Evolutionary conservation across 257 asterid species (phyloP).

Genomic region (Solanum boliviense): DNA sequence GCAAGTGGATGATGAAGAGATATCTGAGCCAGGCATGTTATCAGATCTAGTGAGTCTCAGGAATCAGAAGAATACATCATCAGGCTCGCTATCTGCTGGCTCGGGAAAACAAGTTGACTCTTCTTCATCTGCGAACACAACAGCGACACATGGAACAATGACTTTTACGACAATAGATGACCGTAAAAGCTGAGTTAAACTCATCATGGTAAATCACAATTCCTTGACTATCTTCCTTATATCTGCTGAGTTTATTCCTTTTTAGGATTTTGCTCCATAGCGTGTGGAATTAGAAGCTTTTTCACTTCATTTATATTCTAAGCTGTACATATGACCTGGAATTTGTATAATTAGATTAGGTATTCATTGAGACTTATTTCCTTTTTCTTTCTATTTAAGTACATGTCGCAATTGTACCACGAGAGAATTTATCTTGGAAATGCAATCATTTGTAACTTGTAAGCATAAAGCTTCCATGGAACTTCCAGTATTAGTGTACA

Average conservation of each 20-base stretch:
- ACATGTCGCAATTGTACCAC: not conserved
- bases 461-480: not conserved
- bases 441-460: not conserved
- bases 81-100: slow-evolving; percentile 8
- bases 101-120: slow-evolving; percentile 25
- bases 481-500: not conserved
- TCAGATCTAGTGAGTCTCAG: slow-evolving; percentile 24
- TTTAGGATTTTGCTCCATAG: not conserved
- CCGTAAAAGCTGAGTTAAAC: slow-evolving; percentile 27
- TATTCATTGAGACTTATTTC: not conserved
- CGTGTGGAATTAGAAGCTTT: not conserved
- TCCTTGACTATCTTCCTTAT: not conserved
- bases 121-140: slow-evolving; percentile 20
- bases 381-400: not conserved
- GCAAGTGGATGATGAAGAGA: slow-evolving; percentile 16
- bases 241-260: not conserved
- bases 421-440: not conserved
- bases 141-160: slow-evolving; percentile 41
- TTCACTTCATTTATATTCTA: not conserved
- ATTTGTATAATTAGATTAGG: not conserved
- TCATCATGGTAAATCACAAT: not conserved
- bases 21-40: slow-evolving; percentile 45
- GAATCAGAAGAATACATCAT: slow-evolving; percentile 7
- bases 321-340: not conserved
- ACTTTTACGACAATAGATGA: slow-evolving; percentile 50